Base-by-base conservation (phyloP, 2,329 filamentous ascomycete species). In the Hymenoscyphus albidus region DNA sequence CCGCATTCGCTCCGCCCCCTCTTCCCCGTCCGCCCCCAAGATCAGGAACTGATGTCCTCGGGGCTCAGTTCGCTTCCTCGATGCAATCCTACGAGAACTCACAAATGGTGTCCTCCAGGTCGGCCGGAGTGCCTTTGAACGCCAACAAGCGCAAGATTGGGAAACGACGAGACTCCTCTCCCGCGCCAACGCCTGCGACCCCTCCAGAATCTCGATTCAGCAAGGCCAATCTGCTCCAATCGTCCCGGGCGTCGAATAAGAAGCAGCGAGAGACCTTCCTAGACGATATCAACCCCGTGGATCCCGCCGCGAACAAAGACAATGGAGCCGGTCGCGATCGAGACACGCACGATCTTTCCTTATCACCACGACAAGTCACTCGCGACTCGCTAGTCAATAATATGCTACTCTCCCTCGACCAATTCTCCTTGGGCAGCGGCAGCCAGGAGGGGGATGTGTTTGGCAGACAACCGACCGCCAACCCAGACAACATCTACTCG, bases 341-440 rank as follows among this genome's bases (percentile, higher is more conserved):
- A 59, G 72, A 76, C 64, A 75, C 72, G 13, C 93, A 97, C 81
- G 93, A 97, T 76, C 83, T 97, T 67, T 93, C 91, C 64, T 83
- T 96, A 72, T 88, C 88, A 60, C 86, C 90, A 59, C 83, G 88
- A 67, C 86, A 91, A 75, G 87, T 91, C 68, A 92, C 91, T 51
- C 88, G 94, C 70, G 92, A 96, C 74, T 97, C 93, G 42, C 88
- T 99, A 70, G 92, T 99, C 65, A 90, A 95, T 77, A 96, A 97
- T 77, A 95, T 99, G 89, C 87, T 98, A 66, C 82, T 95, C 69
- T 97, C 93, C 51, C 88, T 99, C 69, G 94, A 97, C 78, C 90
- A 94, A 77, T 87, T 94, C 74, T 88, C 86, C 51, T 82, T 85
- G 70, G 81, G 77, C 56, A 80, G 83, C 48, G 81, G 77, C 56